Evolutionary conservation across 2,329 filamentous ascomycete genomes (phyloP), one percentile per base, ranked within the genome.

Genomic region (Trichoderma aggressivum): DNA sequence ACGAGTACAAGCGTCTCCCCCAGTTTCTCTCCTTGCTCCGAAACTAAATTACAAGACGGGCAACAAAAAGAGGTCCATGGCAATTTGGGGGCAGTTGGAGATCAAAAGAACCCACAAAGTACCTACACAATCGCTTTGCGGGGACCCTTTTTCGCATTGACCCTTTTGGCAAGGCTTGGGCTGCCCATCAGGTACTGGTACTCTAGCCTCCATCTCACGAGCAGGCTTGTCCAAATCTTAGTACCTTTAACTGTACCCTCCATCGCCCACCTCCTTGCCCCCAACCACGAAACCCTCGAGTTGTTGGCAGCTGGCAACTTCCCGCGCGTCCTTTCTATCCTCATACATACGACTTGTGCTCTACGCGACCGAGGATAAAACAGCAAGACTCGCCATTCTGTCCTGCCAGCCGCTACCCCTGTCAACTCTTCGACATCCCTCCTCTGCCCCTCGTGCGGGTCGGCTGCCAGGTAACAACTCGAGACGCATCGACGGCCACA

Each of bases 361-460:
- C 21, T 26, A 21, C 59, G 59, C 59, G 32, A 39, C 32, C 16
- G 59, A 36, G 30, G 16, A 36, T 11, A 55, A 16, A 14, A 56
- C 16, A 50, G 5, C 18, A 30, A 16, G 18, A 24, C 12, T 28
- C 30, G 7, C 12, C 50, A 21, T 16, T 56, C 30, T 24, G 21
- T 12, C 32, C 24, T 28, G 12, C 24, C 30, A 24, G 24, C 11
- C 6, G 16, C 50, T 53, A 28, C 5, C 62, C 50, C 11, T 24
- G 47, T 21, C 47, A n/a, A 28, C 21, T 26, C 18, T 39, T 43
- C 34, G 16, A 53, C 16, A 61, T 21, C 36, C 32, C 36, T 34
- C 56, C 7, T 34, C 58, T 70, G 56, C 59, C 66, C 59, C 66
- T 70, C 66, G 66, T 24, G 12, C 50, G 63, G 47, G 50, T n/a